phyloP scores from a whole-genome alignment of 352 stramenopile genomes.

The Thalassiosira livingstoniorum region DNA sequence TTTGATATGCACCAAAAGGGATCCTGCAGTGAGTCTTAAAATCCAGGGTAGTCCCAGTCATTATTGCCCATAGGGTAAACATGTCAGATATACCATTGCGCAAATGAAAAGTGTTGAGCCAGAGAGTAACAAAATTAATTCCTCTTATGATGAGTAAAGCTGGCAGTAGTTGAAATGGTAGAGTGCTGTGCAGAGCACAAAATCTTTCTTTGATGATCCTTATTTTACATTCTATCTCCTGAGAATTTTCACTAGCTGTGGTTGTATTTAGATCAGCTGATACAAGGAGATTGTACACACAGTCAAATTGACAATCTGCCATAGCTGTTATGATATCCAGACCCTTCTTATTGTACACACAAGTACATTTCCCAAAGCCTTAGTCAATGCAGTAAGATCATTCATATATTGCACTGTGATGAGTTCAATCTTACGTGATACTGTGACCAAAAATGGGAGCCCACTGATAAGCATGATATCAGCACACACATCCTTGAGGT shows the following conservation, averaged over 20 bases:
- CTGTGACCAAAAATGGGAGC: conserved; percentile 14
- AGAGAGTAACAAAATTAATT: not conserved
- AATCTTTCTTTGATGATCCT: conserved; percentile 1
- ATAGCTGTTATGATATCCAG: not conserved
- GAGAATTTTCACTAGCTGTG: not conserved
- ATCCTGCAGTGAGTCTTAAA: not conserved
- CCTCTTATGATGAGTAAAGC: not conserved
- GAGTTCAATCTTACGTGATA: conserved; percentile 1
- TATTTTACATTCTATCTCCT: not conserved
- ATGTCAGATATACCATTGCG: not conserved
- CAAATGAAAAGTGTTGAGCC: not conserved
- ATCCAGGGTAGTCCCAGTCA: conserved; percentile 1
- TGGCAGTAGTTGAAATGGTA: not conserved
- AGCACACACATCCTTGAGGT: not conserved
- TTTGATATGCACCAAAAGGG: not conserved
- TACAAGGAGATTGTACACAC: not conserved
- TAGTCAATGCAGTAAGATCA: not conserved
- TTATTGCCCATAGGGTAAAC: not conserved
- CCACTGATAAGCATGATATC: not conserved
- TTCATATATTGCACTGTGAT: conserved; percentile 3
- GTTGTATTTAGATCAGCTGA: not conserved
- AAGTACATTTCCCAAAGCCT: not conserved
- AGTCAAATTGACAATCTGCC: not conserved
- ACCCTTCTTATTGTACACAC: not conserved
- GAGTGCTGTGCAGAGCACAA: not conserved